Conservation (phyloP, 2,329 filamentous ascomycete species). For the Aspergillus ochraceus region DNA sequence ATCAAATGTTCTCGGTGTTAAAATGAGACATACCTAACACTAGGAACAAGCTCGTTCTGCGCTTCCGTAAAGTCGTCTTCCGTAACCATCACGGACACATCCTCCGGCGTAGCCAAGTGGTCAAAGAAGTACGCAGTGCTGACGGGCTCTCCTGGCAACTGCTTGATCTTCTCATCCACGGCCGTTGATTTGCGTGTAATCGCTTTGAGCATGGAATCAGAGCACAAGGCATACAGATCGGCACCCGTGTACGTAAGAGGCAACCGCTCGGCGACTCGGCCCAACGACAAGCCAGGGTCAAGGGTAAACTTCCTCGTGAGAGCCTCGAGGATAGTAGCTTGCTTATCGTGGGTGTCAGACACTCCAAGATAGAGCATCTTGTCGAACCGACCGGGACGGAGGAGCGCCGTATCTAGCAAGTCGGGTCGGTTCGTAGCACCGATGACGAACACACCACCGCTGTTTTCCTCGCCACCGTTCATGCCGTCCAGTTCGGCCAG, state of each 20-base stretch:
- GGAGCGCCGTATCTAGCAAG: slow-evolving; percentile 82
- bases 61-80: slow-evolving; percentile 86
- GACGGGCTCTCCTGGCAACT: slow-evolving; percentile 60
- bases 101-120: slow-evolving; percentile 77
- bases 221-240: slow-evolving; percentile 95
- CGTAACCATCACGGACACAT: slow-evolving; percentile 82
- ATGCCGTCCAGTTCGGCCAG: slow-evolving; percentile 96
- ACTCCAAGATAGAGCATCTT: slow-evolving; percentile 98
- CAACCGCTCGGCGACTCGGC: slow-evolving; percentile 70
- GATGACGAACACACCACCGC: slow-evolving; percentile 89
- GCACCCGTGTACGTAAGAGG: slow-evolving; percentile 97
- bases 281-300: slow-evolving; percentile 73
- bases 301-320: slow-evolving; percentile 93
- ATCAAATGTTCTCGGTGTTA: background rate
- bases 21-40: slow-evolving; percentile 58
- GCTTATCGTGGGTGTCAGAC: slow-evolving; percentile 94
- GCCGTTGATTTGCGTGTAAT: slow-evolving; percentile 84
- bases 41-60: slow-evolving; percentile 82
- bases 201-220: slow-evolving; percentile 97
- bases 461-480: slow-evolving; percentile 82
- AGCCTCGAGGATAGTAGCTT: slow-evolving; percentile 89
- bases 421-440: slow-evolving; percentile 95
- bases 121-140: slow-evolving; percentile 96
- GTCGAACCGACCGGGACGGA: slow-evolving; percentile 90
- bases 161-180: slow-evolving; percentile 79